Conservation (phyloP, 2,329 filamentous ascomycete species). For the Boeremia exigua region DNA sequence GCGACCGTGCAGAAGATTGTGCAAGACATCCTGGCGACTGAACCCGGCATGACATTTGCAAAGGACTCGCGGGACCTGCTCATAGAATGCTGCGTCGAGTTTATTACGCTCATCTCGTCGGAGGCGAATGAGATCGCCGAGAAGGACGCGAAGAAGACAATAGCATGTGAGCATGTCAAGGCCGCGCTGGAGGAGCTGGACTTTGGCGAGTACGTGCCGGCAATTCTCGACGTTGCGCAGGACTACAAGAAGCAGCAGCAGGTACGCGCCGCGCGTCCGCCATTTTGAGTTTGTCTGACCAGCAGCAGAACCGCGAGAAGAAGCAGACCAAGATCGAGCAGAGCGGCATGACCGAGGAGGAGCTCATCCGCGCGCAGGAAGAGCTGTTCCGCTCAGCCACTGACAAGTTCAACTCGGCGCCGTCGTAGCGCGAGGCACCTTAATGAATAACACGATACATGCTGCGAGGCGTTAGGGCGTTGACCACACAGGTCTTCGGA, state of each 20-base stretch:
- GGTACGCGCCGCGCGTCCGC: conserved; percentile 58
- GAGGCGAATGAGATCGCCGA: conserved; percentile 99
- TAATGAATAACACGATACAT: conserved; percentile 19
- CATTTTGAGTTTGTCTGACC: conserved; percentile 15
- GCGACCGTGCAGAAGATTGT: conserved; percentile 84
- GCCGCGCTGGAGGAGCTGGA: conserved; percentile 91
- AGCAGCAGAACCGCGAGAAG: conserved; percentile 82
- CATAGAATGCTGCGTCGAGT: conserved; percentile 99
- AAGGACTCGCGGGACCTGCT: conserved; percentile 94
- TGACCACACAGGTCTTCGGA: conserved; percentile 22
- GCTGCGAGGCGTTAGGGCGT: conserved; percentile 34
- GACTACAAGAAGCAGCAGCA: conserved; percentile 94
- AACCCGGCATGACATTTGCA: conserved; percentile 81
- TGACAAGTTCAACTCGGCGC: conserved; percentile 68
- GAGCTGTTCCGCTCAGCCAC: conserved; percentile 87
- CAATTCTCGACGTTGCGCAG: conserved; percentile 83
- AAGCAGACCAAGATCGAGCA: conserved; percentile 97
- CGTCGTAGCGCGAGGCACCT: conserved; percentile 40
- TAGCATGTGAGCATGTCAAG: conserved; percentile 96
- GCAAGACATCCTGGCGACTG: conserved; percentile 83
- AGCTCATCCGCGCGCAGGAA: conserved; percentile 86
- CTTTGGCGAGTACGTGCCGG: conserved; percentile 88
- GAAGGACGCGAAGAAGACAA: conserved; percentile 99
- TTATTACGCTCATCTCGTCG: conserved; percentile 97
- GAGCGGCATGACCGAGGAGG: conserved; percentile 88